A percentile compares a stretch with the other conserved stretches of the same genome.
Conservation (phyloP, 2,329 filamentous ascomycete species). For the Mycosphaerelloides madeirae region DNA sequence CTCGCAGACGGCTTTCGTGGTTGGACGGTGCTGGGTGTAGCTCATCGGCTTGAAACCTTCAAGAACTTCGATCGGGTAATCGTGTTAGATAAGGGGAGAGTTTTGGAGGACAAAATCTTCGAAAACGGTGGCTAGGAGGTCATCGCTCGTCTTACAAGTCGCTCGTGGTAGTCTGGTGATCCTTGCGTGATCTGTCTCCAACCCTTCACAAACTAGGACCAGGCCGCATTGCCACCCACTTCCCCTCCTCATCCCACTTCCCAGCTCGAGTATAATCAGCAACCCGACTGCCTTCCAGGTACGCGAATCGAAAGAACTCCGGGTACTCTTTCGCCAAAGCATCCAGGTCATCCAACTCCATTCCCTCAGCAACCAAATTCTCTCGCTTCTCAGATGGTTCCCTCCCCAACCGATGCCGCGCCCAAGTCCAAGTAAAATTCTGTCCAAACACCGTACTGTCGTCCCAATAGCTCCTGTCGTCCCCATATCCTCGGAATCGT, state of each 20-base stretch:
- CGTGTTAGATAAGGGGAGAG: too few species aligned
- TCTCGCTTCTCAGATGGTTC: slow-evolving; percentile 2
- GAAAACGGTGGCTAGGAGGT: too few species aligned
- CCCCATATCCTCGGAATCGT: slow-evolving; percentile 64
- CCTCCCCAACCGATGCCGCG: slow-evolving; percentile 20
- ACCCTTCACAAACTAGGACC: slow-evolving; percentile 47
- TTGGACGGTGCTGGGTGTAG: too few species aligned
- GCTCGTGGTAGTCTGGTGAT: too few species aligned
- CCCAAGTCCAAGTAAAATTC: slow-evolving; percentile 33
- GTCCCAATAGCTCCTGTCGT: slow-evolving; percentile 49
- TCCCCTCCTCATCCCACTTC: slow-evolving; percentile 59
- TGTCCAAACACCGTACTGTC: slow-evolving; percentile 21
- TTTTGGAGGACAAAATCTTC: too few species aligned
- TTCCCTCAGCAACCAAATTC: background rate
- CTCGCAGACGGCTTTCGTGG: too few species aligned
- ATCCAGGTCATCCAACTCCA: slow-evolving; percentile 16
- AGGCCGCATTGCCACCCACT: slow-evolving; percentile 61
- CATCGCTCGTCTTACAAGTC: too few species aligned
- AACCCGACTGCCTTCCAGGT: slow-evolving; percentile 59
- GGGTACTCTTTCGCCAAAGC: slow-evolving; percentile 41
- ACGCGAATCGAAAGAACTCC: slow-evolving; percentile 76
- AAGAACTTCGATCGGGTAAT: too few species aligned
- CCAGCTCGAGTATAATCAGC: slow-evolving; percentile 75
- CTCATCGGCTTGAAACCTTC: too few species aligned
- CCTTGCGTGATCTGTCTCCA: too few species aligned